Conservation (phyloP, 1,284 basidiomycete genomes). For the Irpex sp. region DNA sequence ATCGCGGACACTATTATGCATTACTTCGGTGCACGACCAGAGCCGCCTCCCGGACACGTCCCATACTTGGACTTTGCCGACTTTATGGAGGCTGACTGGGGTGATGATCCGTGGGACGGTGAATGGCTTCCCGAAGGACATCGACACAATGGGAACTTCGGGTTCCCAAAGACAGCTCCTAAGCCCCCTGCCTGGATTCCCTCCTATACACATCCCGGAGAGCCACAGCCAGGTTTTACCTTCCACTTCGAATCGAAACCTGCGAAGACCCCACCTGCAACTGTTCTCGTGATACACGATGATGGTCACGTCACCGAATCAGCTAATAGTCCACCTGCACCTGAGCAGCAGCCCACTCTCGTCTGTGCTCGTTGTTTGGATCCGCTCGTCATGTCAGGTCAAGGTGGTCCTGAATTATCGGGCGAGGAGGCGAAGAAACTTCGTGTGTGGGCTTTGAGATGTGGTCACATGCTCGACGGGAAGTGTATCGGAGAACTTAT, state of each 20-base stretch:
- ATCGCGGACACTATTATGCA: not conserved
- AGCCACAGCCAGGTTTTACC: conserved; percentile 55
- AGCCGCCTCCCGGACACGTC: not conserved
- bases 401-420: conserved; percentile 6
- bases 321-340: conserved; percentile 27
- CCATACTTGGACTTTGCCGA: not conserved
- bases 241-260: conserved; percentile 51
- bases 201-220: conserved; percentile 60
- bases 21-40: conserved; percentile 1
- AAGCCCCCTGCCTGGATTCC: conserved; percentile 41
- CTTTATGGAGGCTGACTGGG: not conserved
- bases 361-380: conserved; percentile 62
- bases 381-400: conserved; percentile 43
- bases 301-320: conserved; percentile 18
- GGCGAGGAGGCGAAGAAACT: conserved; percentile 34
- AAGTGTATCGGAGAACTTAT: conserved; percentile 61
- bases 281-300: conserved; percentile 28
- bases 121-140: not conserved
- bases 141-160: not conserved
- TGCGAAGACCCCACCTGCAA: conserved; percentile 11
- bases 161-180: conserved; percentile 24
- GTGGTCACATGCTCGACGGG: conserved; percentile 74
- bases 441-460: conserved; percentile 65
- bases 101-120: conserved; percentile 3
- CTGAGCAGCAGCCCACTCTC: conserved; percentile 31